Conservation (phyloP, 176 grass and related monocot species). For the Juncus inflexus region DNA sequence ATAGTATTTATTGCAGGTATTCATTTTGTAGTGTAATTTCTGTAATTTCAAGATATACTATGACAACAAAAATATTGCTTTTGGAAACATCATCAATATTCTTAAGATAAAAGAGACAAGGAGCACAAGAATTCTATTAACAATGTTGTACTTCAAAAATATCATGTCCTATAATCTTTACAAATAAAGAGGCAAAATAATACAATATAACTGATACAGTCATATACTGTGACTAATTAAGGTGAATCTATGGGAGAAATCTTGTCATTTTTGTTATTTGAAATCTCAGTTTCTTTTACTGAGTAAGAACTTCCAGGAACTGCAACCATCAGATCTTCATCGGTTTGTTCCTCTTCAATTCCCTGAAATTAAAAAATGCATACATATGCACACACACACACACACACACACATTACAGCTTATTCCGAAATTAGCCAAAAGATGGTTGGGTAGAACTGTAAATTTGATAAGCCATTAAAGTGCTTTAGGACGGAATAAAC, state of each 20-base stretch:
- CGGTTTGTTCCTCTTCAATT: constrained; percentile 35
- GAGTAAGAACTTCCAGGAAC: constrained; percentile 96
- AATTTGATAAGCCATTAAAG: constrained; percentile 8
- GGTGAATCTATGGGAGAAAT: background rate
- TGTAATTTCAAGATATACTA: background rate
- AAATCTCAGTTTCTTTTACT: constrained; percentile 8
- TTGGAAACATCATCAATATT: background rate
- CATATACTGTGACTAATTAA: constrained; percentile 7
- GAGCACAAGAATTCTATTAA: background rate
- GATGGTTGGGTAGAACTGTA: too few species aligned
- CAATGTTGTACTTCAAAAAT: too few species aligned
- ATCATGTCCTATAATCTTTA: background rate
- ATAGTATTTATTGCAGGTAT: background rate
- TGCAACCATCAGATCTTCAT: constrained; percentile 32
- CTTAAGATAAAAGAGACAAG: background rate
- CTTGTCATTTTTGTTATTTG: background rate
- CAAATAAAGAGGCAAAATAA: constrained; percentile 6
- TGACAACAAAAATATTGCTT: background rate
- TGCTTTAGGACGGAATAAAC: too few species aligned
- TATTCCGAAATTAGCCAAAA: too few species aligned
- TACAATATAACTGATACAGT: constrained; percentile 18
- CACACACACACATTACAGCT: background rate
- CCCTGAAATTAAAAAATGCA: constrained; percentile 24
- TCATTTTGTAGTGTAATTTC: background rate
- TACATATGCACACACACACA: constrained; percentile 11